phyloP scores from a whole-genome alignment of 225 moss, liverwort and hornwort genomes.

The Bryoerythrophyllum caledonicum region DNA sequence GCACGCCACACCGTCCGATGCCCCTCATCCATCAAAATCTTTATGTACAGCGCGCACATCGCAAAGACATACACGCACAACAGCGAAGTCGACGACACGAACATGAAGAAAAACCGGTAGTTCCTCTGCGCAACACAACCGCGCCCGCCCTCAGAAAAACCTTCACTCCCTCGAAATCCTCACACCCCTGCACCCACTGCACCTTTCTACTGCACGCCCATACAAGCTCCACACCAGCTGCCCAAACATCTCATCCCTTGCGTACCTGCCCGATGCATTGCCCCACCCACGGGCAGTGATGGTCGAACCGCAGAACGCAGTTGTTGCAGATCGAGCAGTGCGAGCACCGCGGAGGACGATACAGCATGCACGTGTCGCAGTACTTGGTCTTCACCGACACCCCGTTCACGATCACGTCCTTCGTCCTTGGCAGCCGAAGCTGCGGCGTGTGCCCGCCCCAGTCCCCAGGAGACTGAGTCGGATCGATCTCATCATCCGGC shows the following conservation, averaged over 20 bases:
- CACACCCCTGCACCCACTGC: not conserved
- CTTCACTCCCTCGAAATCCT: not conserved
- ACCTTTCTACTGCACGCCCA: not conserved
- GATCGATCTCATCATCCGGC: constrained; percentile 88
- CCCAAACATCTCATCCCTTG: not conserved
- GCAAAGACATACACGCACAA: constrained; percentile 88
- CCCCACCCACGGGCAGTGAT: constrained; percentile 99
- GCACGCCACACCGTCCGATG: constrained; percentile 75
- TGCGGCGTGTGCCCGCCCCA: constrained; percentile 91
- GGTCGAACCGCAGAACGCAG: constrained; percentile 94
- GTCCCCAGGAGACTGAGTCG: constrained; percentile 58
- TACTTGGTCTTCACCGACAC: constrained; percentile 91
- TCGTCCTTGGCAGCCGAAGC: constrained; percentile 78
- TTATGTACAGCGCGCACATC: constrained; percentile 87
- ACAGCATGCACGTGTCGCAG: constrained; percentile 99
- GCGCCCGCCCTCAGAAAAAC: not conserved
- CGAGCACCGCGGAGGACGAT: constrained; percentile 94
- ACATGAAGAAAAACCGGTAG: constrained; percentile 96
- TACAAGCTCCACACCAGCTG: not conserved
- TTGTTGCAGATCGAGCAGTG: constrained; percentile 99
- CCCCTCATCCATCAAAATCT: constrained; percentile 67
- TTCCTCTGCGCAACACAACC: constrained; percentile 66
- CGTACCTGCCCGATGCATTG: constrained; percentile 96
- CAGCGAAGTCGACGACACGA: constrained; percentile 76
- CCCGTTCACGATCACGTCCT: constrained; percentile 89